Conservation (phyloP, 306 rosid genomes). For the Glycine soja region DNA sequence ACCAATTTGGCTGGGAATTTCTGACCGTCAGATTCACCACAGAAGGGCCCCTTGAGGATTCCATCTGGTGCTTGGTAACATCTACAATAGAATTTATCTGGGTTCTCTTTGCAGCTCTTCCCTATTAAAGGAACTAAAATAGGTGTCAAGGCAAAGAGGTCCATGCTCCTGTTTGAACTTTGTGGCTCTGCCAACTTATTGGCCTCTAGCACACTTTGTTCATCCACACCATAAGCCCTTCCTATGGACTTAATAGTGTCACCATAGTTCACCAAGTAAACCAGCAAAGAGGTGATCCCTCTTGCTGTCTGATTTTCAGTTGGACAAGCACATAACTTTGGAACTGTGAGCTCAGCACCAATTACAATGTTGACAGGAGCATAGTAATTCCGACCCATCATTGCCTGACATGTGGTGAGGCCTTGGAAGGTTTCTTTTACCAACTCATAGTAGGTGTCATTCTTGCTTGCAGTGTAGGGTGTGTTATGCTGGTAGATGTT, state of each 20-base stretch:
- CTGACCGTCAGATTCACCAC: conserved; percentile 29
- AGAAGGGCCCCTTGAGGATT: neutral
- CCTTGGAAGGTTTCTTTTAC: conserved; percentile 54
- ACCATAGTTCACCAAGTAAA: conserved; percentile 43
- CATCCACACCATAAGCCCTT: conserved; percentile 51
- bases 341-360: conserved; percentile 53
- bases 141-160: conserved; percentile 42
- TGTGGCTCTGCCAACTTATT: conserved; percentile 45
- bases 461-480: conserved; percentile 32
- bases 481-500: conserved; percentile 57
- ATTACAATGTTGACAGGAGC: conserved; percentile 32
- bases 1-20: conserved; percentile 48
- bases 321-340: conserved; percentile 62
- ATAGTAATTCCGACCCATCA: conserved; percentile 63
- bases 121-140: conserved; percentile 58
- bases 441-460: conserved; percentile 47
- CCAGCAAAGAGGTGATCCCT: conserved; percentile 54
- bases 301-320: conserved; percentile 46
- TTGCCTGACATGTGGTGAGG: conserved; percentile 62
- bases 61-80: conserved; percentile 46
- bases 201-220: conserved; percentile 50
- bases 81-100: conserved; percentile 52
- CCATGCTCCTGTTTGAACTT: conserved; percentile 21
- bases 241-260: conserved; percentile 51
- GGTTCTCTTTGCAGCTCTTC: conserved; percentile 50